A percentile compares a stretch with the other conserved stretches of the same genome.
phyloP scores from a whole-genome alignment of 2,329 filamentous ascomycete species.

The Phaeosphaeriaceae sp. region DNA sequence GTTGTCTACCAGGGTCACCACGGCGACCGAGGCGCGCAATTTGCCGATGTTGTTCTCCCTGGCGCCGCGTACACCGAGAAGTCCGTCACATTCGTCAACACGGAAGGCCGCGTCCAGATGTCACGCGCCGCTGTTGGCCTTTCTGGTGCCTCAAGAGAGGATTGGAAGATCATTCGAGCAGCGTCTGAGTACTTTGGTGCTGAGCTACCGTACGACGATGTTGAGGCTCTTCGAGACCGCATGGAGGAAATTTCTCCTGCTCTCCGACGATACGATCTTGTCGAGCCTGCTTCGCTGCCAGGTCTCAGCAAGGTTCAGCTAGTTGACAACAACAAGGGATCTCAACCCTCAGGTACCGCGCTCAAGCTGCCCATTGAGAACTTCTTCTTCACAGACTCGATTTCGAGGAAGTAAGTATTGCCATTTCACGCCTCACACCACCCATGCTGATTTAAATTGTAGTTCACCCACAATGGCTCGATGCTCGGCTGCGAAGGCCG shows the following conservation, averaged over 20 bases:
- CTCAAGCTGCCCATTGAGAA: conserved; percentile 89
- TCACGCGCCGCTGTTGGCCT: conserved; percentile 87
- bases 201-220: conserved; percentile 90
- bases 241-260: conserved; percentile 95
- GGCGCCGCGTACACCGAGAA: conserved; percentile 98
- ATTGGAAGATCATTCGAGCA: conserved; percentile 99
- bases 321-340: conserved; percentile 93
- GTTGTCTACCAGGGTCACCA: conserved; percentile 98
- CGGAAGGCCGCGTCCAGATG: conserved; percentile 94
- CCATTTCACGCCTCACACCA: background rate
- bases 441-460: conserved; percentile 20
- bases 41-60: conserved; percentile 92
- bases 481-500: conserved; percentile 89
- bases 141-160: conserved; percentile 87
- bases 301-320: conserved; percentile 91
- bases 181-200: conserved; percentile 87
- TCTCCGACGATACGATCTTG: conserved; percentile 85
- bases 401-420: conserved; percentile 83
- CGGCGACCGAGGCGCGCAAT: conserved; percentile 89
- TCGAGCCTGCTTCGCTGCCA: conserved; percentile 77
- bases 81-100: conserved; percentile 95
- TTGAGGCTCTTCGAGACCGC: conserved; percentile 86
- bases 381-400: conserved; percentile 98
- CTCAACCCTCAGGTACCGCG: conserved; percentile 72
- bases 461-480: conserved; percentile 98